A percentile compares a stretch with the other conserved stretches of the same genome.
phyloP scores from a whole-genome alignment of 805 yeast genomes.

The Komagataella populi region DNA sequence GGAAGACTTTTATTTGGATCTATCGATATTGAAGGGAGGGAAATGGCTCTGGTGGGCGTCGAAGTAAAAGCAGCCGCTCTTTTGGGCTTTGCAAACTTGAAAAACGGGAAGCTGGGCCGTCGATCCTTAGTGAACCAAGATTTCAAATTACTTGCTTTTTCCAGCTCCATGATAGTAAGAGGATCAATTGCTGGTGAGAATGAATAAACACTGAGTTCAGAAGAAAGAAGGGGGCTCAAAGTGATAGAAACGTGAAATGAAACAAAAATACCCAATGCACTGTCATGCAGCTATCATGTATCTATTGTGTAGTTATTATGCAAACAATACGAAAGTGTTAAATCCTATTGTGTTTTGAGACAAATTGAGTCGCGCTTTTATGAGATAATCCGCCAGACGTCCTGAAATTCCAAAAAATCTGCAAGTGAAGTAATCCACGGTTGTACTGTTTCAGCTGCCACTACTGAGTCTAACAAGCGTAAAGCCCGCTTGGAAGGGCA shows the following conservation, averaged over 20 bases:
- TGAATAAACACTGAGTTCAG: not conserved
- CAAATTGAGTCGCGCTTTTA: too few species aligned
- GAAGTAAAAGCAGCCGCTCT: not conserved
- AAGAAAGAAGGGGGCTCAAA: not conserved
- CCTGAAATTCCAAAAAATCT: not conserved
- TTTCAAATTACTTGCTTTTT: not conserved
- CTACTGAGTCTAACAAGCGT: too few species aligned
- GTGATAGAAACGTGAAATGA: not conserved
- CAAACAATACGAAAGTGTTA: not conserved
- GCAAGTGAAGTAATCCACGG: not conserved
- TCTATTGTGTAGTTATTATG: not conserved
- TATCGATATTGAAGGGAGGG: not conserved
- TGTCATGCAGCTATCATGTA: not conserved
- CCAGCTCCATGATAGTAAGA: not conserved
- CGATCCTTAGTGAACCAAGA: not conserved
- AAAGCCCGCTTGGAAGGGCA: too few species aligned
- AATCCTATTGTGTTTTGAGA: too few species aligned
- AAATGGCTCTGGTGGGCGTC: not conserved
- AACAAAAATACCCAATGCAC: not conserved
- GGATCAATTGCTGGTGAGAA: not conserved
- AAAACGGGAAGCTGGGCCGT: not conserved
- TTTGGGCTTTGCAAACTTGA: not conserved
- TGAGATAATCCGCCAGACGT: not conserved
- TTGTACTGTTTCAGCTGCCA: not conserved
- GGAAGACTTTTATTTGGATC: not conserved